Conservation (phyloP, 495 filamentous ascomycete genomes). For the Opeltia flavorubescens region DNA sequence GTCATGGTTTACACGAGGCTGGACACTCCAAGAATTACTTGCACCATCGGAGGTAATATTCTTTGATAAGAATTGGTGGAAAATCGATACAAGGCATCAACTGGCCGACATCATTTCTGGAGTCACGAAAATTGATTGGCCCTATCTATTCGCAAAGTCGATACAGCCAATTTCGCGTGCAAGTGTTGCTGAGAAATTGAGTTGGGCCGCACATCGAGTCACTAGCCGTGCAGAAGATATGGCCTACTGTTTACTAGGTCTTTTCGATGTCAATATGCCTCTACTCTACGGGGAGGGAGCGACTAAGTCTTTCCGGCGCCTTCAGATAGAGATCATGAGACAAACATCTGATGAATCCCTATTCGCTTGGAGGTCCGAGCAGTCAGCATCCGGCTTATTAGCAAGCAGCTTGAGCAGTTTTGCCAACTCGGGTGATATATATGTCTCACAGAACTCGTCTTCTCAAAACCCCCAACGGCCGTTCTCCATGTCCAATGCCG, state of each 20-base stretch:
- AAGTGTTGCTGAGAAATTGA: slow-evolving; percentile 6
- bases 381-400: slow-evolving; percentile 5
- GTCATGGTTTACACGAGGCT: slow-evolving; percentile 9
- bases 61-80: slow-evolving; percentile 10
- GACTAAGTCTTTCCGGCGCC: slow-evolving; percentile 3
- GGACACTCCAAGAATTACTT: slow-evolving; percentile 11
- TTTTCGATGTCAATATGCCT: slow-evolving; percentile 14
- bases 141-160: neutral
- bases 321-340: slow-evolving; percentile 13
- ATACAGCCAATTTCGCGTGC: neutral
- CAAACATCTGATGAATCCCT: slow-evolving; percentile 6
- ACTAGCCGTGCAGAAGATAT: slow-evolving; percentile 10
- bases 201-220: slow-evolving; percentile 5
- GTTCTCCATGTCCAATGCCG: neutral
- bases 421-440: slow-evolving; percentile 6
- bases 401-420: slow-evolving; percentile 9
- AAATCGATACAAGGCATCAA: slow-evolving; percentile 11
- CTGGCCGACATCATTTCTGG: slow-evolving; percentile 4
- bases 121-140: slow-evolving; percentile 7
- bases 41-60: slow-evolving; percentile 13
- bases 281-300: slow-evolving; percentile 11
- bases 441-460: neutral
- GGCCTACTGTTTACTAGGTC: slow-evolving; percentile 13
- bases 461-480: neutral
- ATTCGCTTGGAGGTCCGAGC: slow-evolving; percentile 10